Percentiles rank a stretch among this genome's conserved stretches.
Conservation (phyloP, 2,329 filamentous ascomycete species). For the Sporothrix dimorphospora region DNA sequence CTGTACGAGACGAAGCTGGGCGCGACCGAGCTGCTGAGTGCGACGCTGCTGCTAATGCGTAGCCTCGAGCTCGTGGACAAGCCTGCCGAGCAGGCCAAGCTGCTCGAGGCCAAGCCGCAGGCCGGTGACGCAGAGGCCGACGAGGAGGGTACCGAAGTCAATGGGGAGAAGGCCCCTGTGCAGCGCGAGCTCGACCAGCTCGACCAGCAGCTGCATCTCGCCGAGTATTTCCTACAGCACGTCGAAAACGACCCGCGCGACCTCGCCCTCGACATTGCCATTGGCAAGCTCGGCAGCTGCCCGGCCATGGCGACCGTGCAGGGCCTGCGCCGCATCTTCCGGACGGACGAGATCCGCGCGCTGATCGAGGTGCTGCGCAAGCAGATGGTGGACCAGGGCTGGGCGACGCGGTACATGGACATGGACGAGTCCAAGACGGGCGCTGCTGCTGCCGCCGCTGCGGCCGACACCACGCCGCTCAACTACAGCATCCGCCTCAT, state of each 20-base stretch:
- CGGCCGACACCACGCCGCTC: conserved; percentile 56
- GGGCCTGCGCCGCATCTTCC: conserved; percentile 65
- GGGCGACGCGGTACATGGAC: conserved; percentile 74
- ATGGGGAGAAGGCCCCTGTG: conserved; percentile 37
- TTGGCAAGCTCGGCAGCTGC: conserved; percentile 70
- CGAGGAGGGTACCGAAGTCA: conserved; percentile 36
- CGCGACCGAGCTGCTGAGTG: conserved; percentile 66
- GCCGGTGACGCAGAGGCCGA: conserved; percentile 40
- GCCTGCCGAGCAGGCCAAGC: conserved; percentile 40
- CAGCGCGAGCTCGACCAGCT: conserved; percentile 61
- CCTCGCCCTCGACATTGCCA: conserved; percentile 66
- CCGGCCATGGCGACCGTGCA: conserved; percentile 62
- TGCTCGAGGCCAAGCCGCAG: conserved; percentile 37
- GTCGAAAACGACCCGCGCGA: conserved; percentile 63
- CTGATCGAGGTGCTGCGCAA: conserved; percentile 73
- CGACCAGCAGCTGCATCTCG: conserved; percentile 68
- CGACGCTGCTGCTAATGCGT: conserved; percentile 67
- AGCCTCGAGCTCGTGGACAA: conserved; percentile 65
- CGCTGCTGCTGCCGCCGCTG: conserved; percentile 35
- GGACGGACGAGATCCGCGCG: conserved; percentile 69
- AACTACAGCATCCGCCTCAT: conserved; percentile 73
- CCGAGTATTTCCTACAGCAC: conserved; percentile 67
- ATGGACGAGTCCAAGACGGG: conserved; percentile 44
- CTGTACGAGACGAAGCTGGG: conserved; percentile 68
- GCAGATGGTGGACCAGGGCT: conserved; percentile 73